Evolutionary conservation across 352 stramenopile genomes (phyloP).

Genomic region (Phytopythium mirpurense): DNA sequence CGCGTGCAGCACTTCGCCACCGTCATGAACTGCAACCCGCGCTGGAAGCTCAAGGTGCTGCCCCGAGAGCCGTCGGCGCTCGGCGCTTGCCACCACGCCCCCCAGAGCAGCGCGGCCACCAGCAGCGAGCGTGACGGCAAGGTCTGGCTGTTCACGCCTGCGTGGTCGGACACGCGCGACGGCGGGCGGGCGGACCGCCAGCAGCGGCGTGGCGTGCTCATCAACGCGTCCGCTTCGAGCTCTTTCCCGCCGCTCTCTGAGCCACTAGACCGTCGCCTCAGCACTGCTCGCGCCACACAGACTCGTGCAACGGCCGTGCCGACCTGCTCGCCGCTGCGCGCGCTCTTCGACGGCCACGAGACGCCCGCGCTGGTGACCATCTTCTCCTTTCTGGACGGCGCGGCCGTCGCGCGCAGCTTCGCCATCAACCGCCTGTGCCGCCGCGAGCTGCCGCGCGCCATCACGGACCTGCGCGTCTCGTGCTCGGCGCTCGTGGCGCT

Average conservation of each 20-base stretch:
- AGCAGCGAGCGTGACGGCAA: not conserved
- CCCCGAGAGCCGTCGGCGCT: not conserved
- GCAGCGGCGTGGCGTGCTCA: slow-evolving; percentile 9
- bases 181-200: not conserved
- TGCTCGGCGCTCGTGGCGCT: slow-evolving; percentile 4
- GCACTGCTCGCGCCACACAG: not conserved
- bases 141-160: slow-evolving; percentile 18
- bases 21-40: slow-evolving; percentile 14
- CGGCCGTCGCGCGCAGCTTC: slow-evolving; percentile 9
- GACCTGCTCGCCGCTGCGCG: slow-evolving; percentile 3
- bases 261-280: not conserved
- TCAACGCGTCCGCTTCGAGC: slow-evolving; percentile 14
- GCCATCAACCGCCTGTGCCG: slow-evolving; percentile 14
- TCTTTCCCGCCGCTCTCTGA: slow-evolving; percentile 5
- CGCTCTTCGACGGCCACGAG: slow-evolving; percentile 11
- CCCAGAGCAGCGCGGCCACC: not conserved
- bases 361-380: slow-evolving; percentile 10
- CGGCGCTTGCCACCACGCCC: not conserved
- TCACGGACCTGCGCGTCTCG: slow-evolving; percentile 16
- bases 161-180: slow-evolving; percentile 9
- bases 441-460: slow-evolving; percentile 9
- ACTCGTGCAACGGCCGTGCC: too few relatives aligned
- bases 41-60: slow-evolving; percentile 15
- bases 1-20: slow-evolving; percentile 20
- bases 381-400: slow-evolving; percentile 18